Conservation (phyloP, 2,329 filamentous ascomycete species). For the Gaeumannomyces tritici region DNA sequence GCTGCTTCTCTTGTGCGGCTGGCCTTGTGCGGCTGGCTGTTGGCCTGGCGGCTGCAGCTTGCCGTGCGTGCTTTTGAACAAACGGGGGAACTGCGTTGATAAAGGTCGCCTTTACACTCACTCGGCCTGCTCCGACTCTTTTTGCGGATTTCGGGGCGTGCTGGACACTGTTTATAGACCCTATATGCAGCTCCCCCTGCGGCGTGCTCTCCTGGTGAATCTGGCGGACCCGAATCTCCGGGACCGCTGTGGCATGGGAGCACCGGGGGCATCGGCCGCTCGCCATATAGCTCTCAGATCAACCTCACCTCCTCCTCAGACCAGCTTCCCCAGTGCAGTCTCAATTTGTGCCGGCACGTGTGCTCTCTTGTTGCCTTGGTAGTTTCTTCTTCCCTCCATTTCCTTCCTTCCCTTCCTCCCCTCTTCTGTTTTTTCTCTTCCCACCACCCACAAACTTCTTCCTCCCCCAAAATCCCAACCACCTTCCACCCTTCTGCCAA, state of each 20-base stretch:
- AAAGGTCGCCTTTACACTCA: not conserved
- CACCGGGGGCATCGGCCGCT: not conserved
- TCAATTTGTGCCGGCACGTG: not conserved
- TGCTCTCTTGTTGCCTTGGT: not conserved
- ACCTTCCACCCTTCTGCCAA: not conserved
- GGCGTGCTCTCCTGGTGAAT: not conserved
- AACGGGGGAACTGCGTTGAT: not conserved
- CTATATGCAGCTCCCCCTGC: not conserved
- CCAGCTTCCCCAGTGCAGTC: not conserved
- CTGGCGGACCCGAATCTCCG: not conserved
- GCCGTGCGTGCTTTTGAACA: not conserved
- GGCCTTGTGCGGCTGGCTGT: not conserved
- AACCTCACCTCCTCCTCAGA: not conserved
- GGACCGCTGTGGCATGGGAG: not conserved
- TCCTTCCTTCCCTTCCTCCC: not conserved
- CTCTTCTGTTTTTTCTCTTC: not conserved
- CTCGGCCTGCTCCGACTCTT: not conserved
- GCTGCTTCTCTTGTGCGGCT: not conserved
- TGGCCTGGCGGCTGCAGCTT: not conserved
- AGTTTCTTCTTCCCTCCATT: not conserved
- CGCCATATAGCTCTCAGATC: not conserved
- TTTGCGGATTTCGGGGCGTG: not conserved
- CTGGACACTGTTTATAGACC: not conserved
- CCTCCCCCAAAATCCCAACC: not conserved
- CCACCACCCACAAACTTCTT: not conserved